Base-by-base conservation (phyloP, 2,329 filamentous ascomycete genomes). In the Arthrobotrys sinensis region DNA sequence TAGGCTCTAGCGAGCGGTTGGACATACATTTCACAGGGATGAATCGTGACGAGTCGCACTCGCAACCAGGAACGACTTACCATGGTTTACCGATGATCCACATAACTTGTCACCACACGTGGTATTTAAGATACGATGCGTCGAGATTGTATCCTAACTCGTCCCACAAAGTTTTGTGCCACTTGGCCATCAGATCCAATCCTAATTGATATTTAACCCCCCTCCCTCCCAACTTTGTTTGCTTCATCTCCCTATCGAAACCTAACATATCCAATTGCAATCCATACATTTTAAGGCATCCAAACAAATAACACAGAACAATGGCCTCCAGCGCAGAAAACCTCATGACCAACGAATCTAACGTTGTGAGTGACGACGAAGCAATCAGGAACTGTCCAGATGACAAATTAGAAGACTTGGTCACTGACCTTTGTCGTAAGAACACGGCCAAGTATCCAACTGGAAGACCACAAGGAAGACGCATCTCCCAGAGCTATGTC, bases 21-120 rank as follows among this genome's bases (percentile, higher is more conserved):
- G 2, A 2, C 55, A n/a, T 7, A 43, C 21, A 14, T 43, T 43
- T n/a, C 36, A 36, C 55, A 28, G 36, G 55, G 36, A n/a, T 60
- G 4, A 43, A n/a, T n/a, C 14, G 7, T 21, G 36, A 43, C 19
- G 55, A 60, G 55, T 43, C 55, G 55, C 34, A 43, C 10, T 60
- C 53, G 36, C 28, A 19, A 36, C 19, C 12, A 19, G 24, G 24
- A 28, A 28, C 24, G 24, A 28, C 24, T 28, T 28, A 36, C 19
- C 12, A 19, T 53, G 21, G 45, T 48, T 4, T 21, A 45, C 40
- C 16, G 40, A 16, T 45, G 14, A 45, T 45, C 40, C 40, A 45
- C 40, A 4, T 5, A 45, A 19, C 16, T 1, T 24, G 21, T 32
- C 46, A 52, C 21, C 24, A 6, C 50, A 53, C 28, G 50, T 53